A percentile compares a stretch with the other conserved stretches of the same genome.
Evolutionary conservation across 306 rosid genomes (phyloP).

Genomic region (Crataegus laevigata): DNA sequence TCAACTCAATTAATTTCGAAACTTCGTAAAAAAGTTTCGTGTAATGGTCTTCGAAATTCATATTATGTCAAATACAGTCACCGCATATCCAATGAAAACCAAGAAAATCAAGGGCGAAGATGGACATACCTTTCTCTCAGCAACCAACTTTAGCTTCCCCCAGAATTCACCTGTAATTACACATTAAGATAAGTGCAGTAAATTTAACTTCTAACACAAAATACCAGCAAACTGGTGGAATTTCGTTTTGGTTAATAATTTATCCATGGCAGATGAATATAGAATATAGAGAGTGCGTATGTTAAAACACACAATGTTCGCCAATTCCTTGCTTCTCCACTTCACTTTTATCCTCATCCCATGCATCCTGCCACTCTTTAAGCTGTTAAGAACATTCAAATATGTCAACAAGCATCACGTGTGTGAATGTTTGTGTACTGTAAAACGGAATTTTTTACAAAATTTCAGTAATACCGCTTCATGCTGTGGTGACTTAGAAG

Average conservation of each 20-base stretch:
- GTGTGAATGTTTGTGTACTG: background rate
- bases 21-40: background rate
- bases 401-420: slow-evolving; percentile 7
- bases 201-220: background rate
- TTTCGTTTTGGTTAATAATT: background rate
- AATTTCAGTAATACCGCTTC: slow-evolving; percentile 37
- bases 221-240: background rate
- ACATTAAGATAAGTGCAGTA: slow-evolving; percentile 20
- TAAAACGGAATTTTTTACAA: background rate
- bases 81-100: background rate
- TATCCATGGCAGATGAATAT: background rate
- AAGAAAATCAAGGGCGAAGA: background rate
- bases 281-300: background rate
- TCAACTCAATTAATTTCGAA: background rate
- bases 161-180: slow-evolving; percentile 66
- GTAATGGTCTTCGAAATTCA: background rate
- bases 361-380: slow-evolving; percentile 84
- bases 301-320: slow-evolving; percentile 39
- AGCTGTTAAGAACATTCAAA: slow-evolving; percentile 33
- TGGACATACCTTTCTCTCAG: slow-evolving; percentile 63
- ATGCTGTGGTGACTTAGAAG: slow-evolving; percentile 43
- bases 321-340: slow-evolving; percentile 36
- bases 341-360: slow-evolving; percentile 52
- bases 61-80: background rate
- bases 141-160: slow-evolving; percentile 66